Base-by-base conservation (phyloP, 75 land plant species). In the Isoetes taiwanensis region DNA sequence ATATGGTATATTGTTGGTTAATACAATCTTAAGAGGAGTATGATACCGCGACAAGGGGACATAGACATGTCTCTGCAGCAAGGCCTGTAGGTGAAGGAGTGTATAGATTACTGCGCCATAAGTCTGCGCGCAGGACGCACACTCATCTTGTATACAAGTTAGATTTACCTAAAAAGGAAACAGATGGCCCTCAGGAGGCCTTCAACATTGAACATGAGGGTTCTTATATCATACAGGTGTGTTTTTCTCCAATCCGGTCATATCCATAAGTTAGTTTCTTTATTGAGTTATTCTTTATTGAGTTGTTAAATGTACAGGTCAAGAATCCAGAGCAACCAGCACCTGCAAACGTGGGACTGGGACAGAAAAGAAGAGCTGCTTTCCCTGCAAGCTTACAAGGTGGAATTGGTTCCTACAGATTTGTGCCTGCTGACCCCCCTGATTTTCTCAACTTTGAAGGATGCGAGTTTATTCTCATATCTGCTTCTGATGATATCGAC, bases 391-490 rank as follows among this genome's bases (percentile, higher is more conserved):
- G 67, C 28, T 60, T 90, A 29, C 82, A 90, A 39, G 87, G 75
- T 4, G 46, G 41, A 46, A 62, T 86, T 21, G 96, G 87, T 41
- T 31, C 71, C 3, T 8, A 21, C 19, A 43, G 76, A 34, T 90
- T 69, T 38, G 34, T 28, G 35, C 71, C 96, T 19, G 96, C 81
- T 11, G 86, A 90, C 52, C 86, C 94, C 4, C 87, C 81, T 0
- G 81, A 82, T 57, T 77, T 80, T 31, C 63, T 90, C 63, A 90
- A 90, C 79, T 90, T 73, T 32, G 87, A 86, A 61, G 96, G 93
- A 14, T 80, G 86, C 54, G 87, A 90, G 61, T 80, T 90, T 70
- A 52, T 86, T 58, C 77, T 89, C 29, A 70, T 82, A 17, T 27
- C 91, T 1, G 91, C 86, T 1, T 81, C 80, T 0, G 83, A 82